Percentiles rank a stretch among this genome's conserved stretches.
Conservation (phyloP, 176 grass and related monocot species). For the Aegilops bicornis region DNA sequence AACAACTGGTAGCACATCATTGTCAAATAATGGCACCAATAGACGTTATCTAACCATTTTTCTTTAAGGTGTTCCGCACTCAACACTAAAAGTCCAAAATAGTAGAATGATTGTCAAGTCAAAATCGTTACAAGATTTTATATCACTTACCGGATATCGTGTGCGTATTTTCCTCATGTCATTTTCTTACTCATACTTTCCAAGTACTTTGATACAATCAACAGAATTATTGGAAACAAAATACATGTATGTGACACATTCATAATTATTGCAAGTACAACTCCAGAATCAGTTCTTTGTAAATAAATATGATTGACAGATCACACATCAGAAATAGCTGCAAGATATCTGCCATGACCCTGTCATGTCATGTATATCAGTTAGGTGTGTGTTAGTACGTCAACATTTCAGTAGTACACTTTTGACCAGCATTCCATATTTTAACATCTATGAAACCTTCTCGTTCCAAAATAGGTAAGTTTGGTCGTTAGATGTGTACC, state of each 20-base stretch:
- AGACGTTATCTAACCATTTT: slow-evolving; percentile 2
- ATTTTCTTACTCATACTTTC: neutral
- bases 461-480: neutral
- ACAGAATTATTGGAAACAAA: slow-evolving; percentile 20
- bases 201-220: neutral
- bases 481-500: slow-evolving; percentile 19
- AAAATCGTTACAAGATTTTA: neutral
- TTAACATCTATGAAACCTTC: slow-evolving; percentile 13
- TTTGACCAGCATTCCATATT: slow-evolving; percentile 30
- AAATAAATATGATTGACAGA: slow-evolving; percentile 16
- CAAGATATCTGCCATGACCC: neutral
- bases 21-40: slow-evolving; percentile 19
- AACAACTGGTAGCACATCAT: neutral
- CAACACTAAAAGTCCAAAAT: neutral
- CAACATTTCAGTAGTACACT: slow-evolving; percentile 25
- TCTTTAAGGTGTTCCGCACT: slow-evolving; percentile 1
- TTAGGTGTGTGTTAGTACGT: slow-evolving; percentile 28
- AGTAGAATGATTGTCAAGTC: neutral
- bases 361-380: slow-evolving; percentile 16
- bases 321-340: slow-evolving; percentile 29
- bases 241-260: neutral
- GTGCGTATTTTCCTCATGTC: neutral
- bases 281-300: neutral
- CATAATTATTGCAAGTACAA: neutral
- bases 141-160: neutral